Conservation (phyloP, 129 eudicot species). For the Glebionis coronaria region DNA sequence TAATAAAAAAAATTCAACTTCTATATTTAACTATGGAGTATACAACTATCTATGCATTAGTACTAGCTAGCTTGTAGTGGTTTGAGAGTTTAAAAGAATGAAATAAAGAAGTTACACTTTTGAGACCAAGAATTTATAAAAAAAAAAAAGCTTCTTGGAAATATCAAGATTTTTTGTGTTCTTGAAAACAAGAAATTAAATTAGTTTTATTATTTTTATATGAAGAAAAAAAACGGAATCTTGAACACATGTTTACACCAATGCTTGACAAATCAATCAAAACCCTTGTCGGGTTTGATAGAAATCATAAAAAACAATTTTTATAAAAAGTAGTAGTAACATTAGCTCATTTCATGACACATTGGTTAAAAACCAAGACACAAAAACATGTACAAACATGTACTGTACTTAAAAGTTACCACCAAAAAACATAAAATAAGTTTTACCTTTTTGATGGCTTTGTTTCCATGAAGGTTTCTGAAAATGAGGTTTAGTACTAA, state of each 20-base stretch:
- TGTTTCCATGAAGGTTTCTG: constrained; percentile 51
- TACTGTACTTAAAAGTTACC: constrained; percentile 24
- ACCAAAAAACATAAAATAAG: neutral
- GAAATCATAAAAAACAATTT: neutral
- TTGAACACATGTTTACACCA: constrained; percentile 25
- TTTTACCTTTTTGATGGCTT: constrained; percentile 3
- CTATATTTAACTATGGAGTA: too few relatives aligned
- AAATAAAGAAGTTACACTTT: too few relatives aligned
- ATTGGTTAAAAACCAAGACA: constrained; percentile 2
- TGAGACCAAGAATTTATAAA: neutral
- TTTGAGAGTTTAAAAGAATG: too few relatives aligned
- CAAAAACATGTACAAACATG: constrained; percentile 33
- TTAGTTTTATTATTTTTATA: too few relatives aligned
- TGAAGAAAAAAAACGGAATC: constrained; percentile 19
- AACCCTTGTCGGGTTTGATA: constrained; percentile 18
- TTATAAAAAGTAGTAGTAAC: constrained; percentile 11
- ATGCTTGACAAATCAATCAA: constrained; percentile 33
- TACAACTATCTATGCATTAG: too few relatives aligned
- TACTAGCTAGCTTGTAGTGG: too few relatives aligned
- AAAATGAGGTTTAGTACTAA: constrained; percentile 49
- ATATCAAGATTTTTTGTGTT: neutral
- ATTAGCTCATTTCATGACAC: constrained; percentile 17
- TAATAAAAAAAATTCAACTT: too few relatives aligned
- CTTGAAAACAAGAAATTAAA: constrained; percentile 28
- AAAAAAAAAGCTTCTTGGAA: constrained; percentile 29